Evolutionary conservation across 805 yeast species (phyloP), one percentile per base, ranked within the genome.

Genomic region (Maudiozyma serrabonitensis): DNA sequence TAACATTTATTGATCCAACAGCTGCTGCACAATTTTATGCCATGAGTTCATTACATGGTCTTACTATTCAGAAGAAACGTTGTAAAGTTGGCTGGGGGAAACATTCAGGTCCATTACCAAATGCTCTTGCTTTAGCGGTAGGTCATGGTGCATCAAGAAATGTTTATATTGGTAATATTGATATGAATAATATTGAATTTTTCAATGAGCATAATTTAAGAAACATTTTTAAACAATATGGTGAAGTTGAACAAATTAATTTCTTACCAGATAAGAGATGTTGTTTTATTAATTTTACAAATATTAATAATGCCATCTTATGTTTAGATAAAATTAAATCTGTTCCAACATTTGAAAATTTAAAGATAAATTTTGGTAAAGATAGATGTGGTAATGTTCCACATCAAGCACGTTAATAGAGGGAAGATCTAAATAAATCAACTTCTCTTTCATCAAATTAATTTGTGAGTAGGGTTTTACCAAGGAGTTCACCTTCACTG

Each of bases 1-100:
- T 93, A 47, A 91, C 98, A 13, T 91, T 93, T 64, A 83, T 91
- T 55, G 98, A 93, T 63, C 96, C 98, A 26, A 85, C 91, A 47
- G 95, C 97, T 2, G 98, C 98, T 0, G 96, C 96, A 1, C 98
- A 91, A 68, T 91, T 91, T 65, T 91, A 84, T 68, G 97, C 97
- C 8, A 82, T 87, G 86, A 83, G 95, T 56, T 89, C 88, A 61
- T 72, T 89, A 54, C 95, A 89, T 62, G 96, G 96, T 0, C 73
- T 91, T 52, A 79, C 89, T 18, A 84, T 91, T 52, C 95, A 87
- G 63, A 84, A 83, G 64, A 77, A 95, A 60, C 78, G 90, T 60
- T 84, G 91, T 56, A 87, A 87, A 65, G 89, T 91, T 50, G 96
- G 97, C 19, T 91, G 99, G 98, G 99, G 98, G 44, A 90, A 88